Conservation (phyloP, 108 stramenopile genomes). For the Ochromonas danica region DNA sequence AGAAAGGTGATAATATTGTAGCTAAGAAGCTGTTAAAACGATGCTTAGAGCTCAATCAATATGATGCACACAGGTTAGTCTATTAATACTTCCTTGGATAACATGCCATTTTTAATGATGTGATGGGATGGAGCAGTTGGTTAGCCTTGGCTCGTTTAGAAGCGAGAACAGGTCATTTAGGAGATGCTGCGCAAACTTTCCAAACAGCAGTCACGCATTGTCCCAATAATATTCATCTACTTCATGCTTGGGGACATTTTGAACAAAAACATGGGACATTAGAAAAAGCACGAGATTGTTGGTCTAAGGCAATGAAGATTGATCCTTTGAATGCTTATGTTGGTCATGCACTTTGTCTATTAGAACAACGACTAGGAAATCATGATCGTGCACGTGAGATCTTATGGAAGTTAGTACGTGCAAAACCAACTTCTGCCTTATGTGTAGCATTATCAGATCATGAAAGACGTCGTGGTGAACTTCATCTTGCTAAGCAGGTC, state of each 20-base stretch:
- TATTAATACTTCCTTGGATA: neutral
- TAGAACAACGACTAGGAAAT: neutral
- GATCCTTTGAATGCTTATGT: neutral
- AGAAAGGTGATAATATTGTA: neutral
- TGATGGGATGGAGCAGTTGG: neutral
- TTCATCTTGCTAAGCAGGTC: neutral
- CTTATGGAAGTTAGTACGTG: neutral
- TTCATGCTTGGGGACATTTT: neutral
- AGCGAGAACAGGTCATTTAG: neutral
- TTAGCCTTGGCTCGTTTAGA: neutral
- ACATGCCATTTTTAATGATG: neutral
- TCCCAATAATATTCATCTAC: neutral
- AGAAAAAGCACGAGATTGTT: neutral
- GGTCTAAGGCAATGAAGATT: neutral
- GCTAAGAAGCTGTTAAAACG: neutral
- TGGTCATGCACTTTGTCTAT: neutral
- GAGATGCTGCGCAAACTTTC: neutral
- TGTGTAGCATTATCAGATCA: neutral
- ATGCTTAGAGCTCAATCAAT: neutral
- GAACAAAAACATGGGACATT: neutral
- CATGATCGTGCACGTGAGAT: neutral
- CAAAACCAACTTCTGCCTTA: neutral
- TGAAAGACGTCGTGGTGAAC: neutral
- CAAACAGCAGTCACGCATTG: neutral
- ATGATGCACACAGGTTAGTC: neutral